These are phyloP conservation scores for Carex pumila DNA, from an alignment of 176 grass and related monocot genomes.

Conservation along the genomic window DNA sequence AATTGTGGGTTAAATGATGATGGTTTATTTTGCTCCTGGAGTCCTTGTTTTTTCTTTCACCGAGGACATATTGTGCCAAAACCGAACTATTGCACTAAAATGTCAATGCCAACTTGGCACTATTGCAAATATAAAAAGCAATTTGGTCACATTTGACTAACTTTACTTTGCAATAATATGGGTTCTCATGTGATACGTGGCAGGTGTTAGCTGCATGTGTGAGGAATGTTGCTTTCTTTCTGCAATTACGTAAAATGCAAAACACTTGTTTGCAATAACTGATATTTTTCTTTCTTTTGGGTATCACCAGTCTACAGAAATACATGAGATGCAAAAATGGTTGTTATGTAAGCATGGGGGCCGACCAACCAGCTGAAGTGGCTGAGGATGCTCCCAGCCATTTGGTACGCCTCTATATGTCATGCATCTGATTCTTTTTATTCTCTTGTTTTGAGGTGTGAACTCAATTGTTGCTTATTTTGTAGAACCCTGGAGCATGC, in stretches of 20 bases:
- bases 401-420: conserved; percentile 40
- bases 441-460: neutral
- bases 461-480: neutral
- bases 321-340: conserved; percentile 93
- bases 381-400: conserved; percentile 69
- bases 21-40: neutral
- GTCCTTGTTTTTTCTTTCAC: neutral
- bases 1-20: neutral
- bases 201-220: neutral
- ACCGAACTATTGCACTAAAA: neutral
- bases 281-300: neutral
- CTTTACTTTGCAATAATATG: neutral
- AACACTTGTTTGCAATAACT: neutral
- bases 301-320: conserved; percentile 75
- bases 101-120: neutral
- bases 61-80: neutral
- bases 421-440: neutral
- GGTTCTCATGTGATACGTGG: neutral
- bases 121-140: neutral
- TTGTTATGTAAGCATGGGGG: conserved; percentile 74
- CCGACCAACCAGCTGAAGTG: conserved; percentile 86
- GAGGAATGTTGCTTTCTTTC: neutral
- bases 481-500: conserved; percentile 85
- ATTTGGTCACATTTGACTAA: neutral
- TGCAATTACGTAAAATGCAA: neutral